A percentile compares a stretch with the other conserved stretches of the same genome.
Evolutionary conservation across 169 alveolate genomes (phyloP).

Genomic region (Eimeria necatrix): DNA sequence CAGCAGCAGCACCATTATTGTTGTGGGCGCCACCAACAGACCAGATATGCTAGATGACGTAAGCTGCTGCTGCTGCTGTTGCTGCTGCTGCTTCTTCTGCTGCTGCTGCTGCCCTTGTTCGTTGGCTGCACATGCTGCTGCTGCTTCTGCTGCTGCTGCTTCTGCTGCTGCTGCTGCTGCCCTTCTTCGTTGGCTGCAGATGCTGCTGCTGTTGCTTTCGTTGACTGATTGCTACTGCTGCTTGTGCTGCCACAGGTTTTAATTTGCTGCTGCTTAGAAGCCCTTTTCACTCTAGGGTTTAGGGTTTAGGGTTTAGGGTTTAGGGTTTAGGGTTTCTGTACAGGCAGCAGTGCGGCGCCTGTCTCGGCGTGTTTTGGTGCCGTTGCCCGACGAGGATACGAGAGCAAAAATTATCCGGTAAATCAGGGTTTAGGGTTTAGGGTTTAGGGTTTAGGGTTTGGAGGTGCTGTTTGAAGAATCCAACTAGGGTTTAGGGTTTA

Average conservation of each 20-base stretch:
- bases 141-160: constrained; percentile 46
- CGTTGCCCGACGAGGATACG: constrained; percentile 94
- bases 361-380: constrained; percentile 94
- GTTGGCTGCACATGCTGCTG: neutral
- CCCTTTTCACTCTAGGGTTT: too few relatives aligned
- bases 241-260: neutral
- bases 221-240: constrained; percentile 13
- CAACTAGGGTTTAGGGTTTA: neutral
- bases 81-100: neutral
- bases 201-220: constrained; percentile 5
- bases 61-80: neutral
- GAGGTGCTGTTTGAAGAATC: neutral
- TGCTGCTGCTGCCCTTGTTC: neutral
- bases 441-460: neutral
- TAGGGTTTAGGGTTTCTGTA: too few relatives aligned
- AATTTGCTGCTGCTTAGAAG: neutral
- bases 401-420: constrained; percentile 90
- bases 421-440: too few relatives aligned
- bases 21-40: constrained; percentile 97
- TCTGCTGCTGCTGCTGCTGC: constrained; percentile 15
- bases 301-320: too few relatives aligned
- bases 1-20: constrained; percentile 87
- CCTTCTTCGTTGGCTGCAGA: neutral
- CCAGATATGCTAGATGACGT: constrained; percentile 97
- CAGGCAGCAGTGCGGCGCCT: constrained; percentile 95